These are phyloP conservation scores for Lyophyllum atratum DNA, from an alignment of 768 basidiomycete genomes.

Conservation along the genomic window DNA sequence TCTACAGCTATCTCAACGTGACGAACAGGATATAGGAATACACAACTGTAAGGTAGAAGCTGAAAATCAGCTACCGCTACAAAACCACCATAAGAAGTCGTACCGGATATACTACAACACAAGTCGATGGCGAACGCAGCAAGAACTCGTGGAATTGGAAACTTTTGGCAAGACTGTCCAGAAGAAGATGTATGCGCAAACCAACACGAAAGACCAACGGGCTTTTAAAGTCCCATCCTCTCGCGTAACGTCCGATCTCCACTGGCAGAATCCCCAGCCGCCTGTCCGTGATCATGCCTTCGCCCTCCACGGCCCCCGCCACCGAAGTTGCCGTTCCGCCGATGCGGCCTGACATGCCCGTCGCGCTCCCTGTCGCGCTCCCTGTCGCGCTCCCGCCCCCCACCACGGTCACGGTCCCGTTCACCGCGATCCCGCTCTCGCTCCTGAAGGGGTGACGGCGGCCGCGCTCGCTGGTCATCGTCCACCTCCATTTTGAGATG, in stretches of 20 bases:
- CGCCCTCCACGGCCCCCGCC: slow-evolving; percentile 34
- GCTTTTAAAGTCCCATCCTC: slow-evolving; percentile 70
- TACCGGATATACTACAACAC: slow-evolving; percentile 31
- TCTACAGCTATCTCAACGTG: background rate
- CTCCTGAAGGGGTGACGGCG: slow-evolving; percentile 41
- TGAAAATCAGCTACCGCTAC: slow-evolving; percentile 29
- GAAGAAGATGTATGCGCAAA: background rate
- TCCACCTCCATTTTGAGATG: slow-evolving; percentile 57
- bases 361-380: slow-evolving; percentile 34
- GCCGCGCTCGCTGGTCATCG: slow-evolving; percentile 47
- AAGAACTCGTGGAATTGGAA: slow-evolving; percentile 8
- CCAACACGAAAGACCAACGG: background rate
- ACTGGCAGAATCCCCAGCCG: slow-evolving; percentile 32
- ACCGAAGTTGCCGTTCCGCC: slow-evolving; percentile 38
- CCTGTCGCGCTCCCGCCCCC: slow-evolving; percentile 33
- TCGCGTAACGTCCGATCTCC: slow-evolving; percentile 85
- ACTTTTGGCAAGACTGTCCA: slow-evolving; percentile 14
- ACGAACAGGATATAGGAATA: slow-evolving; percentile 22
- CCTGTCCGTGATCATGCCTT: slow-evolving; percentile 34
- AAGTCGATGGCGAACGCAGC: slow-evolving; percentile 3
- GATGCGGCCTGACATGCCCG: slow-evolving; percentile 26
- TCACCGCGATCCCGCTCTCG: slow-evolving; percentile 33
- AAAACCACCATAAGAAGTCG: slow-evolving; percentile 11
- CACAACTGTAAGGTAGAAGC: slow-evolving; percentile 21
- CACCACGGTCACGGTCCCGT: slow-evolving; percentile 42